phyloP scores from a whole-genome alignment of 1,139 yeast species.

The Taiozyma sp. region DNA sequence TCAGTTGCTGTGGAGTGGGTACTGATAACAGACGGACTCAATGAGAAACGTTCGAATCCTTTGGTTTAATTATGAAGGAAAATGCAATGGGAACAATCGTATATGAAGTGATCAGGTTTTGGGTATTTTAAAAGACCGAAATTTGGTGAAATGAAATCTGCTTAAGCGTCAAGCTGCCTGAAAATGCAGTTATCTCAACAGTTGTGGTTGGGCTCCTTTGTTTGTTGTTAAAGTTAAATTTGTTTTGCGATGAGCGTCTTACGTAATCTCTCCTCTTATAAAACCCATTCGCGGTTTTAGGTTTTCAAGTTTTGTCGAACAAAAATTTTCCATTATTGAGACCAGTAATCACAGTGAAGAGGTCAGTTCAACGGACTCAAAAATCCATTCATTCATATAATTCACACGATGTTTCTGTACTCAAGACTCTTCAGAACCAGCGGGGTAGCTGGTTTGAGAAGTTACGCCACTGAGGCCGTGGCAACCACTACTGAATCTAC shows the following conservation, averaged over 20 bases:
- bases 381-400: neutral
- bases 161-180: neutral
- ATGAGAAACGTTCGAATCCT: neutral
- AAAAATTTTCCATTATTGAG: neutral
- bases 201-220: neutral
- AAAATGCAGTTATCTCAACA: neutral
- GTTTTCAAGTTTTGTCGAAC: neutral
- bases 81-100: neutral
- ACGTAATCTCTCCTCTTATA: neutral
- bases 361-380: neutral
- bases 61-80: neutral
- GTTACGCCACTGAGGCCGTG: slow-evolving; percentile 11
- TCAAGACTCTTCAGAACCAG: slow-evolving; percentile 2
- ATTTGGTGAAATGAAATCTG: neutral
- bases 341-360: neutral
- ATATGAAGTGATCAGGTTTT: too few species aligned
- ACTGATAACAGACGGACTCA: neutral
- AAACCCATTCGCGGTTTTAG: neutral
- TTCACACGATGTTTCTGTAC: neutral
- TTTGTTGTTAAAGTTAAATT: neutral
- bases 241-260: neutral
- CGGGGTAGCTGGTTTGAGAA: slow-evolving; percentile 6
- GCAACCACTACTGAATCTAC: slow-evolving; percentile 15
- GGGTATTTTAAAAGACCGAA: too few species aligned
- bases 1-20: neutral